A percentile compares a stretch with the other conserved stretches of the same genome.
Conservation (phyloP, 176 grass and related monocot species). For the Puya raimondii region DNA sequence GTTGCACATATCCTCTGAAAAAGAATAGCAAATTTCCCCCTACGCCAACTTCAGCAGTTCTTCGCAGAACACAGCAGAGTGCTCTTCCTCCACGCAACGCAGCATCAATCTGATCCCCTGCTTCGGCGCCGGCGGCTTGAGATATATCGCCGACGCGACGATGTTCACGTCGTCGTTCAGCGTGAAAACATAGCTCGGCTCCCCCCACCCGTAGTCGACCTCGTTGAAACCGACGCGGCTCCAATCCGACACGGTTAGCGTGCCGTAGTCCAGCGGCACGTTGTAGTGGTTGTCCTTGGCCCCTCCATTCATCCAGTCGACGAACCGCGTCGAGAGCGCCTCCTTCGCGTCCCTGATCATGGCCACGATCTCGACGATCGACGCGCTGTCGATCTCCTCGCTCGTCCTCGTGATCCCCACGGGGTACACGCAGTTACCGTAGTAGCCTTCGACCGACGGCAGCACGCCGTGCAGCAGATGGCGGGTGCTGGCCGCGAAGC, state of each 20-base stretch:
- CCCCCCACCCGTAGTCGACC: conserved; percentile 84
- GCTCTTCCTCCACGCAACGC: conserved; percentile 60
- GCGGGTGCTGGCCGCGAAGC: conserved; percentile 68
- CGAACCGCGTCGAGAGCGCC: conserved; percentile 40
- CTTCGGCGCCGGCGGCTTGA: conserved; percentile 59
- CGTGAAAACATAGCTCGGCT: conserved; percentile 57
- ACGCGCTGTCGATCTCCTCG: conserved; percentile 20
- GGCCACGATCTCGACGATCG: conserved; percentile 42
- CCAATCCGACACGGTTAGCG: conserved; percentile 68
- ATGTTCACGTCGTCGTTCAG: conserved; percentile 67
- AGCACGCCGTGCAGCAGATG: conserved; percentile 57
- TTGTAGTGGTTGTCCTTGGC: conserved; percentile 47
- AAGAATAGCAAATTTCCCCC: background rate
- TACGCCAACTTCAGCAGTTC: conserved; percentile 44
- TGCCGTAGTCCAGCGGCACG: conserved; percentile 69
- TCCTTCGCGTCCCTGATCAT: conserved; percentile 71
- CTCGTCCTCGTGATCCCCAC: conserved; percentile 37
- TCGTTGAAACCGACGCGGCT: conserved; percentile 72
- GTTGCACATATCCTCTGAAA: too few species aligned
- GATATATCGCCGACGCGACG: conserved; percentile 57
- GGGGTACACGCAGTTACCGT: conserved; percentile 73
- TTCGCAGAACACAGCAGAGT: conserved; percentile 31
- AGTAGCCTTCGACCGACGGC: conserved; percentile 50
- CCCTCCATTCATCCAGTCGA: conserved; percentile 55
- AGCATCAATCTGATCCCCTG: conserved; percentile 64